These are phyloP conservation scores for Farysia itapuensis DNA, from an alignment of 1,284 basidiomycete genomes.

Conservation along the genomic window DNA sequence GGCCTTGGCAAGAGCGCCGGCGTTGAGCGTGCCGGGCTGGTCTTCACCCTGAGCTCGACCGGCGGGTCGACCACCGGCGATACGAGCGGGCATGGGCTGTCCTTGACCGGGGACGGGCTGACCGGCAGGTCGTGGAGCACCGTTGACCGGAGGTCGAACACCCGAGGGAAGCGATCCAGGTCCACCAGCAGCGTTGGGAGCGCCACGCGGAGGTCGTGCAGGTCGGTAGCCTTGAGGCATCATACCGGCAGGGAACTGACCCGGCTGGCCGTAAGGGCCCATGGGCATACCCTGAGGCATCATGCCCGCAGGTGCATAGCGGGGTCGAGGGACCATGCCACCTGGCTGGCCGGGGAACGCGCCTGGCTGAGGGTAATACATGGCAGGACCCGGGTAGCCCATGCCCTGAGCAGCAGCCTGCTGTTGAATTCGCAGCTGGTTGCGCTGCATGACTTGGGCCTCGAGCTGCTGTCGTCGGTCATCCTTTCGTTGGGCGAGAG, in stretches of 20 bases:
- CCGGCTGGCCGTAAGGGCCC: slow-evolving; percentile 55
- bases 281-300: slow-evolving; percentile 59
- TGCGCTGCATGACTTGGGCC: slow-evolving; percentile 69
- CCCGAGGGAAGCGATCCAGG: slow-evolving; percentile 39
- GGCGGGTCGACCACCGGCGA: slow-evolving; percentile 23
- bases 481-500: slow-evolving; percentile 96
- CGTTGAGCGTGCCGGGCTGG: slow-evolving; percentile 51
- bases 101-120: slow-evolving; percentile 37
- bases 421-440: slow-evolving; percentile 60
- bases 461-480: slow-evolving; percentile 97
- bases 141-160: slow-evolving; percentile 45
- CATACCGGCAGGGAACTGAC: slow-evolving; percentile 56
- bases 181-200: slow-evolving; percentile 40
- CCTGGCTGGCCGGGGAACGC: slow-evolving; percentile 57
- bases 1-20: slow-evolving; percentile 57
- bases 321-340: slow-evolving; percentile 55
- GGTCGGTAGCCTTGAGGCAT: slow-evolving; percentile 57
- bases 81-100: slow-evolving; percentile 35
- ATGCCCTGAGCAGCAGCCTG: slow-evolving; percentile 56
- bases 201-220: slow-evolving; percentile 51
- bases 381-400: slow-evolving; percentile 57
- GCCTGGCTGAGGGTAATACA: slow-evolving; percentile 59
- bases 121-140: slow-evolving; percentile 41
- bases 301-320: slow-evolving; percentile 58
- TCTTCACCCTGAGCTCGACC: slow-evolving; percentile 29